Percentiles rank a stretch among this genome's conserved stretches.
phyloP scores from a whole-genome alignment of 352 stramenopile genomes.

The Saprolegnia diclina region DNA sequence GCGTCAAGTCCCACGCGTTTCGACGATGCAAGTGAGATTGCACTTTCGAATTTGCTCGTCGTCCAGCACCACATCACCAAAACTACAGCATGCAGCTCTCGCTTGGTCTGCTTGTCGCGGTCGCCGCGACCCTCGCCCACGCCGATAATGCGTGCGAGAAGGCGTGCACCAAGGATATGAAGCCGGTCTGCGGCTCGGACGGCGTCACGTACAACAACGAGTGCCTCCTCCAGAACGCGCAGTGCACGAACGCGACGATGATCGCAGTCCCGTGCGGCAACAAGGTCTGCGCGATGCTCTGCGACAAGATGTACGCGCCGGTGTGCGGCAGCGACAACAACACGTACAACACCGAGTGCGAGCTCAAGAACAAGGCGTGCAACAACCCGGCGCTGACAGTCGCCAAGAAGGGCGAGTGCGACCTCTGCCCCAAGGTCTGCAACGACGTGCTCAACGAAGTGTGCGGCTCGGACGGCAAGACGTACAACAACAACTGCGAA shows the following conservation, averaged over 20 bases:
- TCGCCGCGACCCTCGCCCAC: not conserved
- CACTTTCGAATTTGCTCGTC: no score
- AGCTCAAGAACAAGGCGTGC: not conserved
- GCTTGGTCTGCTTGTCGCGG: no score
- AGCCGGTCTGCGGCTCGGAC: conserved; percentile 6
- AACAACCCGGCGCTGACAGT: conserved; percentile 32
- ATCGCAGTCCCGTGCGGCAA: not conserved
- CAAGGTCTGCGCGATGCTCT: not conserved
- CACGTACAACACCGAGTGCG: conserved; percentile 35
- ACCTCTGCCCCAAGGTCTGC: conserved; percentile 24
- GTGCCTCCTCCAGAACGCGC: conserved; percentile 5
- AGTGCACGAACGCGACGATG: not conserved
- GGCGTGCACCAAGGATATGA: not conserved
- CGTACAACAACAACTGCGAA: conserved; percentile 37
- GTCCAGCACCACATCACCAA: no score
- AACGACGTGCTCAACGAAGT: conserved; percentile 33
- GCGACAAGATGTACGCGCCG: conserved; percentile 35
- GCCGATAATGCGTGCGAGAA: not conserved
- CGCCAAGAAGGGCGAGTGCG: conserved; percentile 42
- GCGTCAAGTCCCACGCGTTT: no score
- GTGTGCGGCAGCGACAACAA: conserved; percentile 47
- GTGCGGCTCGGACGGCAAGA: conserved; percentile 42
- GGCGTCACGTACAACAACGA: conserved; percentile 8
- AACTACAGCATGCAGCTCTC: no score
- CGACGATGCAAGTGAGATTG: no score